Percentiles rank a stretch among this genome's conserved stretches.
Evolutionary conservation across 1,139 yeast genomes (phyloP).

Genomic region (Suhomyces taliae): DNA sequence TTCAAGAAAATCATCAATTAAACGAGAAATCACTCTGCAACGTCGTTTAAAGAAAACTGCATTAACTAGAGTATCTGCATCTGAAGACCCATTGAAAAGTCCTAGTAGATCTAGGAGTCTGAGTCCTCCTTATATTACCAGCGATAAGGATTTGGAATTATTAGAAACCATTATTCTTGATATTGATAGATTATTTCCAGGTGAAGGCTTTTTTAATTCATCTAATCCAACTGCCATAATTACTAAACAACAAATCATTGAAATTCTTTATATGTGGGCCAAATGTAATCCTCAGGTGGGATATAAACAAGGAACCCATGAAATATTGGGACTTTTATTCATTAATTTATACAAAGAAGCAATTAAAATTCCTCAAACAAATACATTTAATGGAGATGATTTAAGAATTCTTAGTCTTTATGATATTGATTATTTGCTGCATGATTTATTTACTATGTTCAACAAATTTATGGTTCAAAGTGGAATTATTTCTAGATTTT

Average conservation of each 20-base stretch:
- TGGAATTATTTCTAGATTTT: constrained; percentile 40
- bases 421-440: constrained; percentile 38
- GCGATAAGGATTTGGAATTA: constrained; percentile 16
- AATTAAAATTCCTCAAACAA: constrained; percentile 33
- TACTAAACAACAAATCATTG: constrained; percentile 46
- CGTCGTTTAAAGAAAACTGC: constrained; percentile 6
- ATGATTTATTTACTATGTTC: constrained; percentile 50
- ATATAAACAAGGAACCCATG: constrained; percentile 74
- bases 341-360: constrained; percentile 48
- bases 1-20: constrained; percentile 5
- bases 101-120: constrained; percentile 6
- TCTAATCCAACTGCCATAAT: constrained; percentile 17
- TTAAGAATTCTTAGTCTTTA: constrained; percentile 36
- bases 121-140: constrained; percentile 5
- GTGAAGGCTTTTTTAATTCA: constrained; percentile 51
- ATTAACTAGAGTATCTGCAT: constrained; percentile 8
- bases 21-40: constrained; percentile 2
- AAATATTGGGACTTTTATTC: constrained; percentile 60
- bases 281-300: constrained; percentile 52
- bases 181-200: constrained; percentile 61
- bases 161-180: constrained; percentile 59
- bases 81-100: constrained; percentile 12
- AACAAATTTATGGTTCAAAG: constrained; percentile 40
- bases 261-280: constrained; percentile 56
- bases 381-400: constrained; percentile 37